These are phyloP conservation scores for Amaranthus cruentus DNA, from an alignment of 148 eudicot species.

Conservation along the genomic window DNA sequence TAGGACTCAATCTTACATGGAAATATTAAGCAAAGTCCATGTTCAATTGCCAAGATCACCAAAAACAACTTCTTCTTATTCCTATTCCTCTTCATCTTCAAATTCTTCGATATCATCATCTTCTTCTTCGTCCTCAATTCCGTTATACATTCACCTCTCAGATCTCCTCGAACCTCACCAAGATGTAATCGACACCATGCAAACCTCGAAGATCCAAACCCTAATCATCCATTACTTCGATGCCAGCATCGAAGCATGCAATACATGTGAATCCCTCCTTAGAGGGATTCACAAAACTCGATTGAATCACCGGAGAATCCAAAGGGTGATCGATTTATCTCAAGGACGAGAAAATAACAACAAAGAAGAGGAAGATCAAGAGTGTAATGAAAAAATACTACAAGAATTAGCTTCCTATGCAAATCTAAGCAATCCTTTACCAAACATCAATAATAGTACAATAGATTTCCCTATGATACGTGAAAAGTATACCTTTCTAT, in stretches of 20 bases:
- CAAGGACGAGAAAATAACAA: not conserved
- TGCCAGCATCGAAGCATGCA: conserved; percentile 50
- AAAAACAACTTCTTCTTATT: not conserved
- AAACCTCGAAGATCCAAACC: conserved; percentile 32
- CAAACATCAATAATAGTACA: conserved; percentile 23
- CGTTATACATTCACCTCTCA: conserved; percentile 18
- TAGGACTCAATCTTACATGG: conserved; percentile 36
- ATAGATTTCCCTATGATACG: conserved; percentile 34
- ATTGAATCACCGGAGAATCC: conserved; percentile 33
- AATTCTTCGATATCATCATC: not conserved
- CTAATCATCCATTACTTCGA: conserved; percentile 57
- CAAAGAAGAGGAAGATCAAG: not conserved
- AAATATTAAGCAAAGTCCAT: conserved; percentile 39
- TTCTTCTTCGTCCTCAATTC: conserved; percentile 3
- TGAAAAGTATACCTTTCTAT: conserved; percentile 27
- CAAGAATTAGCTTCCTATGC: conserved; percentile 42
- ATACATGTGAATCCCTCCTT: conserved; percentile 50
- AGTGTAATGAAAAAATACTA: conserved; percentile 17
- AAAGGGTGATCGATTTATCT: conserved; percentile 30
- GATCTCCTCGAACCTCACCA: conserved; percentile 51
- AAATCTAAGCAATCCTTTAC: conserved; percentile 40
- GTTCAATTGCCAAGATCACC: conserved; percentile 19
- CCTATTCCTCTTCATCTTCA: not conserved
- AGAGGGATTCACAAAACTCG: conserved; percentile 49
- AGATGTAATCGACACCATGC: conserved; percentile 33